Percentiles rank a stretch among this genome's conserved stretches.
Conservation (phyloP, 352 stramenopile genomes). For the Thalassiosira livingstoniorum region DNA sequence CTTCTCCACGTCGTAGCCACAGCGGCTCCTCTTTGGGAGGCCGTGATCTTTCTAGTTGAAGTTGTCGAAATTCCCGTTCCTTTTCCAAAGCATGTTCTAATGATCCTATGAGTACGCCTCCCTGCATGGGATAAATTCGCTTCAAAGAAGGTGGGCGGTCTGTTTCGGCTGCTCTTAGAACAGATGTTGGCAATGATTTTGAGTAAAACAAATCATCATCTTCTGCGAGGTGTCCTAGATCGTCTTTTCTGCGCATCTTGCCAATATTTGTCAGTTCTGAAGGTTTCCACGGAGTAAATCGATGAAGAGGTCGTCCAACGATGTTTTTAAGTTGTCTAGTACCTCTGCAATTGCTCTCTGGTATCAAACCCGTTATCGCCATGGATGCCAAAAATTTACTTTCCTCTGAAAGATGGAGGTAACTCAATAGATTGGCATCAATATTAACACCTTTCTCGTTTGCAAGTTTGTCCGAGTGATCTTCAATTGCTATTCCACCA, state of each 20-base stretch:
- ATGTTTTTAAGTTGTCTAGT: conserved; percentile 26
- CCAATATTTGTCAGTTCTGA: conserved; percentile 61
- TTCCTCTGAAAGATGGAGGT: conserved; percentile 63
- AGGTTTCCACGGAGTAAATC: conserved; percentile 70
- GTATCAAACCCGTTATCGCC: conserved; percentile 50
- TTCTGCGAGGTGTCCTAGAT: conserved; percentile 29
- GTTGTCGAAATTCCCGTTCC: conserved; percentile 9
- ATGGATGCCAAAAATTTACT: conserved; percentile 70
- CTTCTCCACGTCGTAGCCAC: conserved; percentile 79
- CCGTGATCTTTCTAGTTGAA: conserved; percentile 56
- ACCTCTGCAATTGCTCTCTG: conserved; percentile 5
- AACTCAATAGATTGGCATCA: conserved; percentile 54
- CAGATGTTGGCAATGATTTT: neutral
- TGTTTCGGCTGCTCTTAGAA: conserved; percentile 23
- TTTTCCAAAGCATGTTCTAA: neutral
- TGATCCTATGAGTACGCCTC: conserved; percentile 3
- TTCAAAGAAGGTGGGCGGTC: conserved; percentile 49
- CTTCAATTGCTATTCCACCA: conserved; percentile 62
- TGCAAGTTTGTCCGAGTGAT: conserved; percentile 49
- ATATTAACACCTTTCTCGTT: conserved; percentile 41
- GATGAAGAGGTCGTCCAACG: conserved; percentile 65
- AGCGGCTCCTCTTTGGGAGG: conserved; percentile 80
- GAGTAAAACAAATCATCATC: conserved; percentile 59
- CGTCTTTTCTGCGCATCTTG: conserved; percentile 38
- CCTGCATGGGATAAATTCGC: conserved; percentile 54